phyloP scores from a whole-genome alignment of 306 rosid species.

The Quercus berberidifolia region DNA sequence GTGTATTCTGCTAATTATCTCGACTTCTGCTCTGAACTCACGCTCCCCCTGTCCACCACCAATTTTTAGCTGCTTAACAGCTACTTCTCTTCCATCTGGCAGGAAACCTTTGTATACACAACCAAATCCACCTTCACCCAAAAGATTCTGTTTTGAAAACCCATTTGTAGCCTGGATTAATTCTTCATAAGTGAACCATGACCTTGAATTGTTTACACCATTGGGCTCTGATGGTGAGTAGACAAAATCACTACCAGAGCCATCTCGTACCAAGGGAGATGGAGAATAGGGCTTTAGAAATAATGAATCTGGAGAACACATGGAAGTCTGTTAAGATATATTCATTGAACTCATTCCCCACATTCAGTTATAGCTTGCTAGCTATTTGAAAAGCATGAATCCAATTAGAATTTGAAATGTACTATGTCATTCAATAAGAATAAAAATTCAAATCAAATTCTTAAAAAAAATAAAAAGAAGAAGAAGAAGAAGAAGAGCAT shows the following conservation, averaged over 20 bases:
- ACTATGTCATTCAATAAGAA: background rate
- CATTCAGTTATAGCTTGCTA: constrained; percentile 12
- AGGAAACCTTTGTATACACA: constrained; percentile 91
- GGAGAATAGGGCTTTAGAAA: constrained; percentile 77
- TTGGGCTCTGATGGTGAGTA: constrained; percentile 74
- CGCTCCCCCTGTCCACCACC: constrained; percentile 99
- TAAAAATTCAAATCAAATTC: background rate
- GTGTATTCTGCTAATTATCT: constrained; percentile 91
- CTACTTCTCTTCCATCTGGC: constrained; percentile 81
- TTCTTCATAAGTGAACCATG: constrained; percentile 82
- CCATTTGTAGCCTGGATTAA: constrained; percentile 78
- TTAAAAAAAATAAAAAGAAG: background rate
- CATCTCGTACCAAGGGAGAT: constrained; percentile 42
- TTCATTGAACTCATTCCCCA: constrained; percentile 9
- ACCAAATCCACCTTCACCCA: constrained; percentile 99
- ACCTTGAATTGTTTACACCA: constrained; percentile 63
- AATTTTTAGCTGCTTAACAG: constrained; percentile 88
- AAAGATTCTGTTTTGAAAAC: constrained; percentile 56
- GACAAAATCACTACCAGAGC: constrained; percentile 48
- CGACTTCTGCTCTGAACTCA: constrained; percentile 97
- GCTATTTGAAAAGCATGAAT: constrained; percentile 8
- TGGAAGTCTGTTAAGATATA: constrained; percentile 20
- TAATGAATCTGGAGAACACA: constrained; percentile 51
- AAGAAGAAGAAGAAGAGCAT: background rate
- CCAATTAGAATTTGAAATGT: background rate